A percentile compares a stretch with the other conserved stretches of the same genome.
Conservation (phyloP, 2,329 filamentous ascomycete species). For the Huntiella moniliformis region DNA sequence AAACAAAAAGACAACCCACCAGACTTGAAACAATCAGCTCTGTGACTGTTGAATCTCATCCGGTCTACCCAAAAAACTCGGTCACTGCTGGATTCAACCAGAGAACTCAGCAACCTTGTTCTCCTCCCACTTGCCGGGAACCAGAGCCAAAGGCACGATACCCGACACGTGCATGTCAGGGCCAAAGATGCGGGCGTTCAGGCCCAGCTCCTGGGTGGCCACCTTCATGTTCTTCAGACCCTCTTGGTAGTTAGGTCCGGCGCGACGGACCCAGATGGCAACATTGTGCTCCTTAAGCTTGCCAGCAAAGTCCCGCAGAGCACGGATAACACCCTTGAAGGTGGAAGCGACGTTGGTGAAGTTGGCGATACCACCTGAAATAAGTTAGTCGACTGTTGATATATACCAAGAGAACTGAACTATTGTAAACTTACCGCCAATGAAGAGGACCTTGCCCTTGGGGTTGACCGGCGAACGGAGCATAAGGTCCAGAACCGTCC, state of each 20-base stretch:
- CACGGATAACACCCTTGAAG: slow-evolving; percentile 98
- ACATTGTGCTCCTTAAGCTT: slow-evolving; percentile 89
- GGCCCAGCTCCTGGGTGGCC: slow-evolving; percentile 78
- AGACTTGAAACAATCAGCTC: too few relatives aligned
- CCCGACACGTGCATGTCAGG: slow-evolving; percentile 91
- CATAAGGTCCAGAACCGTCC: slow-evolving; percentile 93
- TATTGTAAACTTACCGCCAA: slow-evolving; percentile 42
- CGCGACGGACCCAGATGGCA: slow-evolving; percentile 82
- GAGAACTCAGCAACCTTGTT: slow-evolving; percentile 43
- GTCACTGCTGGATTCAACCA: slow-evolving; percentile 21
- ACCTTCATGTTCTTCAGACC: slow-evolving; percentile 99
- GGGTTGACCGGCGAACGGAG: slow-evolving; percentile 68
- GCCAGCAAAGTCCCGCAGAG: slow-evolving; percentile 73
- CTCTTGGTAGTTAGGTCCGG: slow-evolving; percentile 96
- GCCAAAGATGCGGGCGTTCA: slow-evolving; percentile 47
- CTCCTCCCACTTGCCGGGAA: slow-evolving; percentile 44
- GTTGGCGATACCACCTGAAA: slow-evolving; percentile 74
- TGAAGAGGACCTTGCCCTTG: slow-evolving; percentile 97
- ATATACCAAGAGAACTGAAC: neutral
- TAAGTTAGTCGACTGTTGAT: neutral
- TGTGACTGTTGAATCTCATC: too few relatives aligned
- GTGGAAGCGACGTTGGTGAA: slow-evolving; percentile 99
- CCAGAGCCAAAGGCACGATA: slow-evolving; percentile 81
- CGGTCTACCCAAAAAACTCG: too few relatives aligned
- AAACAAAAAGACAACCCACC: neutral